Conservation (phyloP, 345 rosid genomes). For the Citropsis articulata region DNA sequence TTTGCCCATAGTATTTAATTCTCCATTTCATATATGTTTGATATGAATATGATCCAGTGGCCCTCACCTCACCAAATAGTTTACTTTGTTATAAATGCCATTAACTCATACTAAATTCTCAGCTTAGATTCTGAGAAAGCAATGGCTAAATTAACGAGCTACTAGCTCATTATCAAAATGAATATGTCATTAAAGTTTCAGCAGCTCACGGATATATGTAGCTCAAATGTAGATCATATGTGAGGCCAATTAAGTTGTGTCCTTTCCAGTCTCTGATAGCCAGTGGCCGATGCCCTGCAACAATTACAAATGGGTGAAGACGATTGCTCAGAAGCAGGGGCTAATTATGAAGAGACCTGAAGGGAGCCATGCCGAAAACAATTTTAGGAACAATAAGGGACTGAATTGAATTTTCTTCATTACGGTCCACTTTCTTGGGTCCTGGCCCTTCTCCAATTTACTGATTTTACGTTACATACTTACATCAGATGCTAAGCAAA, state of each 20-base stretch:
- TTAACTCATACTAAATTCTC: background rate
- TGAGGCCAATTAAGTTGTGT: background rate
- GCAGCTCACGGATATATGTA: background rate
- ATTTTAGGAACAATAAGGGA: too few species aligned
- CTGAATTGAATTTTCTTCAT: too few species aligned
- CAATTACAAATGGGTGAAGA: background rate
- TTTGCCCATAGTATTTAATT: too few species aligned
- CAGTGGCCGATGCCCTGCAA: background rate
- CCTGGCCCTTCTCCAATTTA: too few species aligned
- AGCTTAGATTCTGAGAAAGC: background rate
- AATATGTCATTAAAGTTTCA: background rate
- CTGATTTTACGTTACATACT: too few species aligned
- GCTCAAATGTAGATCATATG: background rate
- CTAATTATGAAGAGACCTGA: too few species aligned
- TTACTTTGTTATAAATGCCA: background rate
- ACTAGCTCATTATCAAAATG: background rate
- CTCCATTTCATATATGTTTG: background rate
- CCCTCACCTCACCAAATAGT: background rate
- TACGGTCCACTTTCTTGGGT: too few species aligned
- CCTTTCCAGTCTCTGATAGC: background rate
- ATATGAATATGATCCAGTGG: background rate
- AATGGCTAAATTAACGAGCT: background rate
- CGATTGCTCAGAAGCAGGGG: too few species aligned
- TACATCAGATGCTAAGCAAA: too few species aligned
- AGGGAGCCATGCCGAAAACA: too few species aligned